phyloP scores from a whole-genome alignment of 345 rosid species.

The Salix arbutifolia region DNA sequence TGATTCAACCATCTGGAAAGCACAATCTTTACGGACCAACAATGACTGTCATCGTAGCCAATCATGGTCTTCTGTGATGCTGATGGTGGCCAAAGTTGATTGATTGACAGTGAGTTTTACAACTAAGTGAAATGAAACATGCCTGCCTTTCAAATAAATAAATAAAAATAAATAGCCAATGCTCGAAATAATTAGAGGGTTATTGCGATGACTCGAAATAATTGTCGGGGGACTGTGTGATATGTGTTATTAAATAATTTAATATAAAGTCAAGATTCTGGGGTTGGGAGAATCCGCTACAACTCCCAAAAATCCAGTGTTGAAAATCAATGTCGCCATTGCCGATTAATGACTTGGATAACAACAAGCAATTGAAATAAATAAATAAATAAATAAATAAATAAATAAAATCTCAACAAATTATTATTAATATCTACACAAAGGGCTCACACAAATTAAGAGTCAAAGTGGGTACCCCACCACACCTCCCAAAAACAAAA shows the following conservation, averaged over 20 bases:
- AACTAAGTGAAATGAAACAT: background rate
- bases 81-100: conserved; percentile 7
- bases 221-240: too few species aligned
- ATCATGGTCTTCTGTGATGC: conserved; percentile 7
- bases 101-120: conserved; percentile 15
- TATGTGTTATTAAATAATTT: background rate
- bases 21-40: background rate
- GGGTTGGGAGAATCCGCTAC: background rate
- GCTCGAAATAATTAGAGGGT: too few species aligned
- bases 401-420: background rate
- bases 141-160: background rate
- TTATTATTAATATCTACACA: background rate
- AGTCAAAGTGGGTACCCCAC: background rate
- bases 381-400: too few species aligned
- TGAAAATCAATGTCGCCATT: background rate
- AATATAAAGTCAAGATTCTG: background rate
- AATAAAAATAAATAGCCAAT: too few species aligned
- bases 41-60: conserved; percentile 16
- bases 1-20: background rate
- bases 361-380: background rate
- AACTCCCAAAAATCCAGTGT: background rate
- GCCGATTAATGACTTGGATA: background rate
- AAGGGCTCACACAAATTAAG: too few species aligned
- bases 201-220: too few species aligned
- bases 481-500: too few species aligned